Base-by-base conservation (phyloP, 768 basidiomycete genomes). In the Suillus brevipes region DNA sequence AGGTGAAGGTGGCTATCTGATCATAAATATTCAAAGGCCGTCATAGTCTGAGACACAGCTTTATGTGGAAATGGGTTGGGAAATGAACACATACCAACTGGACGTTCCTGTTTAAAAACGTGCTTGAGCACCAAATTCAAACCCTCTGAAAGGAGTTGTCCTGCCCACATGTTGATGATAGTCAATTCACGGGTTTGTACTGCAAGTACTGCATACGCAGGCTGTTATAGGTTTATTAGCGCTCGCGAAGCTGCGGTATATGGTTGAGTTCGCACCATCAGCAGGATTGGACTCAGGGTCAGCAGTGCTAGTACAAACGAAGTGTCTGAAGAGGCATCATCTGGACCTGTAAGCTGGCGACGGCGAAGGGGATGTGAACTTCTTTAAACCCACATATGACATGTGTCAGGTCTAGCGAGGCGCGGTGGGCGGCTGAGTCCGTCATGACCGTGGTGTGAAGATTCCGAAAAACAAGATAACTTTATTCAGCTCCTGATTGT, bases 131-230 rank as follows among this genome's bases (percentile, higher is more conserved):
- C 72, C 73, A 83, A 86, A 69, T 93, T 95, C 64, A 91, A 74
- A 3, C 73, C 85, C 73, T 94, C 93, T 40, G 89, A 89, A 4
- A 82, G 78, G 62, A 92, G 73, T 72, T 95, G 93, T 38, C 93
- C 93, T 0, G 82, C 82, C 89, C 92, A 92, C 92, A 94, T 94
- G 52, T 87, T 82, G 66, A 93, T 83, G 72, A 95, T 83, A n/a
- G 89, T 78, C 60, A 90, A 84, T 75, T 95, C 93, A 36, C 93
- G 87, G 4, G 89, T 91, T 67, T 89, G 86, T 4, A 92, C 83
- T 2, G 87, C 84, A 12, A 94, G 80, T 3, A 83, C 89, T 8
- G 90, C 90, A 74, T 94, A 94, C 14, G 91, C 89, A 42, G 92
- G 86, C 92, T 94, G 65, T 62, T 36, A 60, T 63, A 60, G 37